Conservation (phyloP, 495 filamentous ascomycete genomes). For the Xylaria curta region DNA sequence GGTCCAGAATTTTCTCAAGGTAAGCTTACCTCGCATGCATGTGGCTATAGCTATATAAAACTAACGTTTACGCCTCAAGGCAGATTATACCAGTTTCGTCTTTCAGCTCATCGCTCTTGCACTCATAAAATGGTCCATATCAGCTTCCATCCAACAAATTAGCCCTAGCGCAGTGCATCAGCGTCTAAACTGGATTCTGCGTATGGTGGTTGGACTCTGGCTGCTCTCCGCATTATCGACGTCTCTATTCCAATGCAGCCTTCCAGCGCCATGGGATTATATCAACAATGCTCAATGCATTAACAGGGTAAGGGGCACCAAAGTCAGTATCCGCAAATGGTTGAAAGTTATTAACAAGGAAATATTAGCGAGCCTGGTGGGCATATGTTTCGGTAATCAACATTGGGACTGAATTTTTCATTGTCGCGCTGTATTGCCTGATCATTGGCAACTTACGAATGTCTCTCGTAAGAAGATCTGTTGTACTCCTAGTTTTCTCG, state of each 20-base stretch:
- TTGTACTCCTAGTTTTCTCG: slow-evolving; percentile 43
- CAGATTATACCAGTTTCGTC: slow-evolving; percentile 43
- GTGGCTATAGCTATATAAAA: neutral
- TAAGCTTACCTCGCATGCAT: slow-evolving; percentile 3
- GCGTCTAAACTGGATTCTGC: slow-evolving; percentile 34
- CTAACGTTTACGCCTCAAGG: slow-evolving; percentile 32
- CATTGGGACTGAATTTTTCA: slow-evolving; percentile 44
- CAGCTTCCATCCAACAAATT: slow-evolving; percentile 41
- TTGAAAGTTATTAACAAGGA: slow-evolving; percentile 8
- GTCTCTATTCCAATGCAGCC: slow-evolving; percentile 47
- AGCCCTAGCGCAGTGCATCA: slow-evolving; percentile 34
- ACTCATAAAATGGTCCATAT: slow-evolving; percentile 45
- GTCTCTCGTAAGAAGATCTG: slow-evolving; percentile 39
- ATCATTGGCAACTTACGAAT: slow-evolving; percentile 48
- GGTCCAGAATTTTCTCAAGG: slow-evolving; percentile 26
- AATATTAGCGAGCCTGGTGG: slow-evolving; percentile 45
- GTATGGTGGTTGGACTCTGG: slow-evolving; percentile 41
- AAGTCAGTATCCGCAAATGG: neutral
- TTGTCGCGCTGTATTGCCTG: slow-evolving; percentile 43
- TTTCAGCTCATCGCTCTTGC: slow-evolving; percentile 43
- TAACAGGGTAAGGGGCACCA: slow-evolving; percentile 38
- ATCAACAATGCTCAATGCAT: slow-evolving; percentile 44
- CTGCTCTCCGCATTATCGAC: slow-evolving; percentile 36
- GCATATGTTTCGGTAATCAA: slow-evolving; percentile 47
- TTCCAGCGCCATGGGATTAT: slow-evolving; percentile 48